Percentiles rank a stretch among this genome's conserved stretches.
Conservation (phyloP, 176 grass and related monocot species). For the sorghum (Sorghum bicolor) region Sorghum_bicolor_NCBIv3 NC_012872.2:65852501-65853000, state of each 20-base stretch:
- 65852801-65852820: conserved; percentile 53
- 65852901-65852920: conserved; percentile 47
- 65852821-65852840: conserved; percentile 24
- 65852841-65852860: conserved; percentile 37
- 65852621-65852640: conserved; percentile 54
- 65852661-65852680: conserved; percentile 12
- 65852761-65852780: conserved; percentile 2
- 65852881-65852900: conserved; percentile 37
- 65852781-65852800: conserved; percentile 59
- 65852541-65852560: conserved; percentile 24
- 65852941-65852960: conserved; percentile 61
- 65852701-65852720: conserved; percentile 18
- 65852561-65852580: conserved; percentile 68
- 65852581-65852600: conserved; percentile 50
- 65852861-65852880: conserved; percentile 48
- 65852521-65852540: conserved; percentile 16
- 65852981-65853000: conserved; percentile 48
- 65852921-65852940: conserved; percentile 53
- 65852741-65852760: conserved; percentile 1
- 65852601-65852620: conserved; percentile 48
- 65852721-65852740: neutral
- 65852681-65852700: conserved; percentile 54
- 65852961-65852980: conserved; percentile 56
- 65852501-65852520: neutral
- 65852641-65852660: conserved; percentile 63